These are phyloP conservation scores for Begonia fuchsioides DNA, from an alignment of 306 rosid genomes.

Conservation along the genomic window DNA sequence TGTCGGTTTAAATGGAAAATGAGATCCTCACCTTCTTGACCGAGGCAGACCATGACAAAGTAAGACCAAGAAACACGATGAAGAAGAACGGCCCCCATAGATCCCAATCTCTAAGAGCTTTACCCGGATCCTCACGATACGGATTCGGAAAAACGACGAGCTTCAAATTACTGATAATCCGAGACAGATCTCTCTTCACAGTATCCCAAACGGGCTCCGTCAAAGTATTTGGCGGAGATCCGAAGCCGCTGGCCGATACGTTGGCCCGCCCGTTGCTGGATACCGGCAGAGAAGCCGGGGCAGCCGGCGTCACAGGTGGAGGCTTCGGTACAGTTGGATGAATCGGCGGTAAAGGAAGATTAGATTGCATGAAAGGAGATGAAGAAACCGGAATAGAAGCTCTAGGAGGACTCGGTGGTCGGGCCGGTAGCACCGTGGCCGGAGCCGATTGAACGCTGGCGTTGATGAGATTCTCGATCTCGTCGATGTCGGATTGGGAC, in stretches of 20 bases:
- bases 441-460: constrained; percentile 49
- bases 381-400: constrained; percentile 83
- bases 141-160: constrained; percentile 97
- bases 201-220: constrained; percentile 98
- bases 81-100: constrained; percentile 99
- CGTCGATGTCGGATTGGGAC: constrained; percentile 94
- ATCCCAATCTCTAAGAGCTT: constrained; percentile 97
- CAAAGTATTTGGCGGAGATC: constrained; percentile 63
- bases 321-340: constrained; percentile 16
- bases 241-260: constrained; percentile 39
- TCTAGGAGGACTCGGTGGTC: constrained; percentile 66
- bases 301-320: constrained; percentile 15
- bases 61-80: constrained; percentile 83
- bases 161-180: constrained; percentile 86
- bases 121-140: constrained; percentile 88
- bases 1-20: not conserved
- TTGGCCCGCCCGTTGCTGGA: constrained; percentile 15
- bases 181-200: constrained; percentile 80
- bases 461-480: constrained; percentile 91
- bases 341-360: constrained; percentile 17
- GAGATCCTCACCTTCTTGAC: constrained; percentile 59
- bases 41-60: constrained; percentile 92
- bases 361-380: constrained; percentile 30
- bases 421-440: constrained; percentile 54
- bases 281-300: constrained; percentile 25